phyloP scores from a whole-genome alignment of 2,329 filamentous ascomycete species.

The Alternaria brassicicola region DNA sequence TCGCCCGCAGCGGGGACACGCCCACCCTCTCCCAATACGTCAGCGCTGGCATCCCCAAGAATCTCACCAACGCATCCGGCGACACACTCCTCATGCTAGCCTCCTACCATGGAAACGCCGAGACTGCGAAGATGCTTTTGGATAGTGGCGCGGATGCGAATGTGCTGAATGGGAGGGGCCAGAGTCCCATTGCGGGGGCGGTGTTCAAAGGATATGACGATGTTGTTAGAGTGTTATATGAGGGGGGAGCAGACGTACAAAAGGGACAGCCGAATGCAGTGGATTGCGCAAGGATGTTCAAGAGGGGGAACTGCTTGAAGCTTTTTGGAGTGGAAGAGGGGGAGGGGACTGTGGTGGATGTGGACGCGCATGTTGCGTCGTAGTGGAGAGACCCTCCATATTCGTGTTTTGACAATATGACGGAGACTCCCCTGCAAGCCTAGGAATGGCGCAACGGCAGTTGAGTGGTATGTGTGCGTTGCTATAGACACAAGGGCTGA shows the following conservation, averaged over 20 bases:
- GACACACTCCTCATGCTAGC: conserved; percentile 78
- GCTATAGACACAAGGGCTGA: neutral
- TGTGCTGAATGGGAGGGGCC: conserved; percentile 69
- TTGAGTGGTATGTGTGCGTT: neutral
- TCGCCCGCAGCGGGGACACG: conserved; percentile 65
- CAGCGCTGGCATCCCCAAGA: conserved; percentile 68
- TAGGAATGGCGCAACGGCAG: neutral
- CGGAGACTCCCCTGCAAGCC: neutral
- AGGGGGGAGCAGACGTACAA: conserved; percentile 50
- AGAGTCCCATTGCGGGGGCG: conserved; percentile 72
- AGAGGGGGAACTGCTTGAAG: conserved; percentile 43
- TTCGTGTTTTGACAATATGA: neutral
- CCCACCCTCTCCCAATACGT: conserved; percentile 67
- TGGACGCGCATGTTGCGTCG: conserved; percentile 1
- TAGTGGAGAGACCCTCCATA: neutral
- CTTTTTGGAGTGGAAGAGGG: conserved; percentile 38
- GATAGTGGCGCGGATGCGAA: conserved; percentile 70
- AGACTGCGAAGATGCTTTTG: conserved; percentile 66
- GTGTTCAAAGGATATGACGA: conserved; percentile 74
- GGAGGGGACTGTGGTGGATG: conserved; percentile 13
- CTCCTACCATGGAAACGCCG: conserved; percentile 70
- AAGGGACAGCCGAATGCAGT: conserved; percentile 55
- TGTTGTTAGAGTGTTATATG: conserved; percentile 62
- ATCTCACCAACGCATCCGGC: conserved; percentile 74
- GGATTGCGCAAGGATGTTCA: conserved; percentile 56